Percentiles rank a stretch among this genome's conserved stretches.
Conservation (phyloP, 1,284 basidiomycete species). For the Ceratobasidium sp. region DNA sequence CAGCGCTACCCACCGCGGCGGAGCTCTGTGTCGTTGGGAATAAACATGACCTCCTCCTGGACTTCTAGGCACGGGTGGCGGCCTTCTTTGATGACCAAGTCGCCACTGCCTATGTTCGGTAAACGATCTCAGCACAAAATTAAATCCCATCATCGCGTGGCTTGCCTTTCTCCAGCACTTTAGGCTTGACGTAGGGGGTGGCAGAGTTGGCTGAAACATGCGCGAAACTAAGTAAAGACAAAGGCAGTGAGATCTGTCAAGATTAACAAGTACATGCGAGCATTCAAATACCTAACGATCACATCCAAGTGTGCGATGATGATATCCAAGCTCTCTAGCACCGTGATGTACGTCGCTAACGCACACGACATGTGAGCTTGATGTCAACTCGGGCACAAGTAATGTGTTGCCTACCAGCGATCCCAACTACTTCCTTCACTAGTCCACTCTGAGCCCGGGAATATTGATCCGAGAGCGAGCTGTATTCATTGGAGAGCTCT, state of each 20-base stretch:
- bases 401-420: conserved; percentile 83
- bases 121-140: conserved; percentile 44
- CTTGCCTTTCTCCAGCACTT: conserved; percentile 75
- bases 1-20: conserved; percentile 69
- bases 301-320: conserved; percentile 94
- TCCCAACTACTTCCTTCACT: conserved; percentile 93
- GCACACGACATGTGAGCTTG: conserved; percentile 84
- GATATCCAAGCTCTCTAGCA: conserved; percentile 90
- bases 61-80: conserved; percentile 98
- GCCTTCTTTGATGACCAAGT: conserved; percentile 82
- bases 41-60: conserved; percentile 95
- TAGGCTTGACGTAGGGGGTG: conserved; percentile 88
- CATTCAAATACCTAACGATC: conserved; percentile 71
- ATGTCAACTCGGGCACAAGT: conserved; percentile 88
- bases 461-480: conserved; percentile 78
- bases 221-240: conserved; percentile 73
- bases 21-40: conserved; percentile 95
- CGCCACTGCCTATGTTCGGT: conserved; percentile 72
- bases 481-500: conserved; percentile 78
- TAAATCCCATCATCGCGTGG: conserved; percentile 44
- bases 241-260: not conserved
- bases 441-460: conserved; percentile 81
- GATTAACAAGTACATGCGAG: not conserved
- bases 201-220: conserved; percentile 91
- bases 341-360: conserved; percentile 88